Evolutionary conservation across 2,329 filamentous ascomycete species (phyloP).

Genomic region (Verticillium dahliae): DNA sequence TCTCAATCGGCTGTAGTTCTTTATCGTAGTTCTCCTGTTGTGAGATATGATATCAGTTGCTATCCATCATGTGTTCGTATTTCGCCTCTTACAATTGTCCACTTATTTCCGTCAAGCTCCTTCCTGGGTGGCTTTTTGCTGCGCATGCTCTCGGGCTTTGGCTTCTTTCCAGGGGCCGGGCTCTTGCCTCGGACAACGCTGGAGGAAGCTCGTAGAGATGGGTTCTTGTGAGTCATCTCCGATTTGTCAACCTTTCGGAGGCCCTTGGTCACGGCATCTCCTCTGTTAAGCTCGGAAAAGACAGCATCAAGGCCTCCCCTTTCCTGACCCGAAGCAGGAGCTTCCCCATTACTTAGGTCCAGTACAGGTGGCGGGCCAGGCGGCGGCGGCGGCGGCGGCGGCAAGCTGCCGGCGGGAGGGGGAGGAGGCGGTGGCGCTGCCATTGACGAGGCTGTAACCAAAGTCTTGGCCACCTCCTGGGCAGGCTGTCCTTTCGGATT

Average conservation of each 20-base stretch:
- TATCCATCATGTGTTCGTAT: conserved; percentile 5
- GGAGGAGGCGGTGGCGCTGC: conserved; percentile 32
- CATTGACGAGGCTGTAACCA: conserved; percentile 35
- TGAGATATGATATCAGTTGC: neutral
- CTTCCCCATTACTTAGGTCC: conserved; percentile 43
- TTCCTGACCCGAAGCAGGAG: conserved; percentile 30
- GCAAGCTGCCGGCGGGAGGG: conserved; percentile 45
- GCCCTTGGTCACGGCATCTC: conserved; percentile 78
- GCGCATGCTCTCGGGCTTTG: conserved; percentile 80
- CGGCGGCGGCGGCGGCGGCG: conserved; percentile 65
- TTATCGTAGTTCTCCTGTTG: conserved; percentile 83
- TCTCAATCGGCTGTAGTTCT: conserved; percentile 63
- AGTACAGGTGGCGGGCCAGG: conserved; percentile 58
- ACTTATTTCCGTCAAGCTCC: conserved; percentile 84
- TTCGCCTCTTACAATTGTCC: conserved; percentile 63
- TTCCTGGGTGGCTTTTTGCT: conserved; percentile 75
- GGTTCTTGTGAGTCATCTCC: conserved; percentile 99
- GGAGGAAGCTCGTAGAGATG: conserved; percentile 69
- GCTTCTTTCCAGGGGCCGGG: conserved; percentile 80
- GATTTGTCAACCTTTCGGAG: conserved; percentile 91
- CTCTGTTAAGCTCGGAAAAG: conserved; percentile 86
- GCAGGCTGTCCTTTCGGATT: conserved; percentile 72
- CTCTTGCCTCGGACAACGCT: conserved; percentile 64
- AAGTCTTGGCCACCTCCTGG: conserved; percentile 54
- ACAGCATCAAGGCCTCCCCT: conserved; percentile 72